Conservation (phyloP, 2,329 filamentous ascomycete species). For the Fusarium veterinarium region DNA sequence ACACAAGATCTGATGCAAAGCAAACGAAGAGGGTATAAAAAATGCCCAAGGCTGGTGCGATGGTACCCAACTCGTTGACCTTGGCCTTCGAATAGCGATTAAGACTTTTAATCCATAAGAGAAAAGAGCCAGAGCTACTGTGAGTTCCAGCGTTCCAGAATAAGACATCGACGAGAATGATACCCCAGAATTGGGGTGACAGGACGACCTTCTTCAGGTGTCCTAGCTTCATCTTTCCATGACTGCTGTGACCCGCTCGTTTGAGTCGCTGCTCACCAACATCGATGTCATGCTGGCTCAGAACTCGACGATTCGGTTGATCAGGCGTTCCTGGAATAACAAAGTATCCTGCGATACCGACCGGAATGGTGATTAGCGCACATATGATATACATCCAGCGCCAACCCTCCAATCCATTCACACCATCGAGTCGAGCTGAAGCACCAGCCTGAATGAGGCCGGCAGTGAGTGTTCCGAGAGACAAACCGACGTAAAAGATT, state of each 20-base stretch:
- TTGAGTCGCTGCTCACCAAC: conserved; percentile 59
- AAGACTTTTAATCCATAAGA: too few relatives aligned
- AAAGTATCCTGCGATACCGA: conserved; percentile 62
- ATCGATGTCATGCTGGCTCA: conserved; percentile 59
- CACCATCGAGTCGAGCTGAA: conserved; percentile 54
- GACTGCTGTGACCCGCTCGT: conserved; percentile 54
- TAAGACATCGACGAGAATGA: conserved; percentile 63
- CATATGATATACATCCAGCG: conserved; percentile 69
- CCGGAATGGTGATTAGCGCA: conserved; percentile 65
- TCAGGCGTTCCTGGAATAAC: conserved; percentile 60
- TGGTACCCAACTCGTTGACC: conserved; percentile 64
- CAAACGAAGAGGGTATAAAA: conserved; percentile 65
- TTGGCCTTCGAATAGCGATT: conserved; percentile 39
- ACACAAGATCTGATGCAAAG: conserved; percentile 65
- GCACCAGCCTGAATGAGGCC: conserved; percentile 61
- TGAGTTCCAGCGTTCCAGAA: conserved; percentile 67
- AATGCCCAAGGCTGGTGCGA: conserved; percentile 65
- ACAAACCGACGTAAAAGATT: conserved; percentile 62
- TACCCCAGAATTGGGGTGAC: conserved; percentile 61
- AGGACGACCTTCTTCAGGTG: conserved; percentile 50
- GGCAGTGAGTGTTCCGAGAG: conserved; percentile 63
- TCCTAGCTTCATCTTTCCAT: conserved; percentile 50
- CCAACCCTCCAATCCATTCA: conserved; percentile 60
- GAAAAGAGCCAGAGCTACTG: conserved; percentile 50
- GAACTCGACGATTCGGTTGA: conserved; percentile 59